phyloP scores from a whole-genome alignment of 345 rosid genomes.

The Eucalyptus decipiens region DNA sequence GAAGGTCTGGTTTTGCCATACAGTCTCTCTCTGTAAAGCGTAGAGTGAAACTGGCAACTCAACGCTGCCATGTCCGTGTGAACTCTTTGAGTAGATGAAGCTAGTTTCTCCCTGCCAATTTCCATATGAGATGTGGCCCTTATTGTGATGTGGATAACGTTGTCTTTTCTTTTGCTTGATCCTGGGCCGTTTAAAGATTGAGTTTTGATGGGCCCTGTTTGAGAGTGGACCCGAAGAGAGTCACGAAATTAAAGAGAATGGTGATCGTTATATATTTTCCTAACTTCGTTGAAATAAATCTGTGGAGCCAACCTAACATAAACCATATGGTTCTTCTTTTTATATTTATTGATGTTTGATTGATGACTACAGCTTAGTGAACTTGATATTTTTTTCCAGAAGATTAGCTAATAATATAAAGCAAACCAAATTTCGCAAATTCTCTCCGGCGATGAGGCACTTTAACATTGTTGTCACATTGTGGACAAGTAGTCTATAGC shows the following conservation, averaged over 20 bases:
- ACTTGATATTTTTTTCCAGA: not conserved
- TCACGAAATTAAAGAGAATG: not conserved
- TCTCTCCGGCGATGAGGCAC: not conserved
- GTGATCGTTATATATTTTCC: not conserved
- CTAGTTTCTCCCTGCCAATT: not conserved
- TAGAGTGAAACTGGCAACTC: conserved; percentile 31
- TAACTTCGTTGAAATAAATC: not conserved
- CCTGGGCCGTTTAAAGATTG: not conserved
- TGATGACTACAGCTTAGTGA: not conserved
- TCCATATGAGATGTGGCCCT: not conserved
- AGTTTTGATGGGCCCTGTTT: not conserved
- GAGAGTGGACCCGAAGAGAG: not conserved
- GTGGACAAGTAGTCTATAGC: not conserved
- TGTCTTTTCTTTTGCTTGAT: not conserved
- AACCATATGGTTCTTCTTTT: not conserved
- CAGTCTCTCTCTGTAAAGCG: not conserved
- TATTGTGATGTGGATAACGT: not conserved
- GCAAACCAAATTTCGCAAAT: not conserved
- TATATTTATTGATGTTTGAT: not conserved
- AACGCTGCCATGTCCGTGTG: conserved; percentile 42
- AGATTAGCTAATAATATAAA: not conserved
- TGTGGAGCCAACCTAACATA: not conserved
- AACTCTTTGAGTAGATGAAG: not conserved
- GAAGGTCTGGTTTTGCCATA: not conserved
- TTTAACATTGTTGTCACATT: not conserved